These are phyloP conservation scores for Capniomyces stellatus DNA, from an alignment of 371 early-diverging fungal species.

Conservation along the genomic window DNA sequence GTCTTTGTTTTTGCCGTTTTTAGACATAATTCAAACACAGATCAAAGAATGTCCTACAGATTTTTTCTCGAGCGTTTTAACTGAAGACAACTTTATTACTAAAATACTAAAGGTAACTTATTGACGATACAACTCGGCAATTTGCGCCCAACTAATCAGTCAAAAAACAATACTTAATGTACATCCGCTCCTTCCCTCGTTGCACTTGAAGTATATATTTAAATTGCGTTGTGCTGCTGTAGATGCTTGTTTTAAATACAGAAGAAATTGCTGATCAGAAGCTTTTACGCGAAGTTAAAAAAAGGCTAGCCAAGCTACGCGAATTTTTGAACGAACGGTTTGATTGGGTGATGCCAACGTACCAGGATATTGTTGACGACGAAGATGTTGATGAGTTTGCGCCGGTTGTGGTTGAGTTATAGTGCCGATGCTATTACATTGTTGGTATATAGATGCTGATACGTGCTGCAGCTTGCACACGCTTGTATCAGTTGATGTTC, in stretches of 20 bases:
- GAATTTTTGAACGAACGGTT: slow-evolving; percentile 26
- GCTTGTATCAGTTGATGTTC: too few relatives aligned
- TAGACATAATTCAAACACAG: slow-evolving; percentile 38
- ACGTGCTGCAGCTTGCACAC: too few relatives aligned
- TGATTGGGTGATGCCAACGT: slow-evolving; percentile 21
- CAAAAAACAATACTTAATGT: not conserved
- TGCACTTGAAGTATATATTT: not conserved
- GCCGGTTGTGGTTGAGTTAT: slow-evolving; percentile 36
- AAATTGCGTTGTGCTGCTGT: not conserved
- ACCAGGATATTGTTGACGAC: slow-evolving; percentile 16
- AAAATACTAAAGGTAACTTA: slow-evolving; percentile 28
- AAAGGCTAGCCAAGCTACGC: slow-evolving; percentile 20
- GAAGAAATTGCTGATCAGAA: slow-evolving; percentile 7
- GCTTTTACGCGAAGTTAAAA: slow-evolving; percentile 9
- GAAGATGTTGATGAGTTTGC: slow-evolving; percentile 43
- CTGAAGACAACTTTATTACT: slow-evolving; percentile 49
- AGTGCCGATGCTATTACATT: too few relatives aligned
- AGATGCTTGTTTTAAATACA: slow-evolving; percentile 26
- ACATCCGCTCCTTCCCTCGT: not conserved
- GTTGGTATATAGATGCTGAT: too few relatives aligned
- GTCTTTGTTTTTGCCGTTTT: not conserved
- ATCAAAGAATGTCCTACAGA: slow-evolving; percentile 61
- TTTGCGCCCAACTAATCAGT: not conserved
- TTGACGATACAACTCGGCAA: not conserved
- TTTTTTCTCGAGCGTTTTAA: slow-evolving; percentile 55